phyloP scores from a whole-genome alignment of 768 basidiomycete genomes.

The Phanerodontia chrysosporium region DNA sequence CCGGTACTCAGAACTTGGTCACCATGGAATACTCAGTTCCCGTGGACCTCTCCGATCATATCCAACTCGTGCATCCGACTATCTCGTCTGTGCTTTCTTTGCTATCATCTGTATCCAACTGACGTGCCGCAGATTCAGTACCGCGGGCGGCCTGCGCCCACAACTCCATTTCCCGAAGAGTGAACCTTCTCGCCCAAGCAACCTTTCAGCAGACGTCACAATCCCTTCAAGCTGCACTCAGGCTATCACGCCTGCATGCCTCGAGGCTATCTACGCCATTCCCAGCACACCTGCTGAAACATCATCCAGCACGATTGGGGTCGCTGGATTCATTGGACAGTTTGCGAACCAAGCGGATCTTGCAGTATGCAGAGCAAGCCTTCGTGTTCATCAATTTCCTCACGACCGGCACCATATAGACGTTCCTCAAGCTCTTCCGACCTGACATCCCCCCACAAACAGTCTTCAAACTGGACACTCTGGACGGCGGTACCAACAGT shows the following conservation, averaged over 20 bases:
- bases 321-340: conserved; percentile 29
- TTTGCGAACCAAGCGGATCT: conserved; percentile 28
- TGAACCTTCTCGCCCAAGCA: conserved; percentile 6
- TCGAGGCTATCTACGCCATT: conserved; percentile 33
- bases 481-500: conserved; percentile 27
- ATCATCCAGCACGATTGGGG: conserved; percentile 23
- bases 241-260: conserved; percentile 25
- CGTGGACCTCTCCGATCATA: conserved; percentile 23
- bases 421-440: conserved; percentile 22
- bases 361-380: no score
- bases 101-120: conserved; percentile 12
- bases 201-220: conserved; percentile 17
- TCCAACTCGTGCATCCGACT: conserved; percentile 31
- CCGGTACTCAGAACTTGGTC: conserved; percentile 27
- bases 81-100: conserved; percentile 16
- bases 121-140: conserved; percentile 37
- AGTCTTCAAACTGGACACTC: conserved; percentile 19
- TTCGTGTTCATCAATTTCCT: no score
- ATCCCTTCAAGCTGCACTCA: conserved; percentile 23
- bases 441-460: conserved; percentile 20
- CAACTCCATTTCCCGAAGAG: no score
- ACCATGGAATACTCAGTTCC: conserved; percentile 37
- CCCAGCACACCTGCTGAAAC: conserved; percentile 27
- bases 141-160: conserved; percentile 11
- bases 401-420: conserved; percentile 17